Evolutionary conservation across 345 rosid species (phyloP), one percentile per base, ranked within the genome.

Genomic region (Dovyalis caffra): DNA sequence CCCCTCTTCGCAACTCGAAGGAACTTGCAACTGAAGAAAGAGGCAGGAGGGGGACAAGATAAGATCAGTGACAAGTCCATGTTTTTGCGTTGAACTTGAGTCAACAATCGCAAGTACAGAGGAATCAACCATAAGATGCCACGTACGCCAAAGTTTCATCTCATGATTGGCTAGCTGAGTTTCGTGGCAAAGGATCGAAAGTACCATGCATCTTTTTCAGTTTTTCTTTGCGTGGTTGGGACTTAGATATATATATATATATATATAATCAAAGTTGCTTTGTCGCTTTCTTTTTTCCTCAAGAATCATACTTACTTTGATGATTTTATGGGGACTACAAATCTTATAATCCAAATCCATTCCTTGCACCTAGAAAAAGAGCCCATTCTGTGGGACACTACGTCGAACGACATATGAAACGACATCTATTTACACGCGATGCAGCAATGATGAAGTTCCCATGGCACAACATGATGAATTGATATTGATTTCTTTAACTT

Each of bases 311-410:
- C 16, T 62, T 31, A 1, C 45, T 77, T 72, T 29, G 71, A 40
- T 73, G 85, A 87, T 83, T 68, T 83, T 71, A 81, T 77, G 83
- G 90, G 87, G 84, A 31, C 81, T 77, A 75, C 87, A 79, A 8
- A 77, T 83, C 84, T 33, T 20, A 20, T 63, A 56, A 80, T 81
- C 83, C 75, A 18, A 69, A 76, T 68, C 66, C 77, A 69, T 71
- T 73, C 74, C 77, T n/a, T 76, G 85, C 78, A 83, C 68, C 77
- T 73, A 64, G 72, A 70, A 76, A 31, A 34, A 37, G 40, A 68
- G 18, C 85, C 79, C 75, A 20, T 83, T 64, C 4, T 33, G 63
- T 38, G 35, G 66, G 82, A 57, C 68, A 64, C 47, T 53, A 11
- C 60, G 37, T 14, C 4, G 28, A n/a, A 8, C 74, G 68, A 10